These are phyloP conservation scores for Ophiostoma sp. DNA, from an alignment of 2,329 filamentous ascomycete genomes.

Conservation along the genomic window DNA sequence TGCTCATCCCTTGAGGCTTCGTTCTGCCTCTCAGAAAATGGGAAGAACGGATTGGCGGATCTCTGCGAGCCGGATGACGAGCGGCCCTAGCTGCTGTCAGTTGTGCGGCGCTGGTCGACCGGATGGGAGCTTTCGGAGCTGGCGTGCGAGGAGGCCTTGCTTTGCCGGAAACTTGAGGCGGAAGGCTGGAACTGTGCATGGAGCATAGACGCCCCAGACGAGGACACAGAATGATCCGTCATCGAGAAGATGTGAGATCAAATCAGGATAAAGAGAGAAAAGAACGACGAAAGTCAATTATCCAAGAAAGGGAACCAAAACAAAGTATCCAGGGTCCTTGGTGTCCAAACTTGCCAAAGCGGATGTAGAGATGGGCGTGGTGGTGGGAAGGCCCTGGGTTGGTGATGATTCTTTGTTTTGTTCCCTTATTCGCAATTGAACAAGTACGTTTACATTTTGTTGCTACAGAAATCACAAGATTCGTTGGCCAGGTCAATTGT, in stretches of 20 bases:
- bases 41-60: neutral
- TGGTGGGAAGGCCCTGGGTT: neutral
- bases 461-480: neutral
- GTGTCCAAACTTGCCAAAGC: neutral
- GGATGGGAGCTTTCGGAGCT: neutral
- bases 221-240: neutral
- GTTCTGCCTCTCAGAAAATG: neutral
- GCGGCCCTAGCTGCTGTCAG: slow-evolving; percentile 6
- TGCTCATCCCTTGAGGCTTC: neutral
- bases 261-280: no score
- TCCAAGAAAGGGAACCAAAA: neutral
- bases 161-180: neutral
- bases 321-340: neutral
- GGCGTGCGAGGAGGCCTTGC: neutral
- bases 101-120: neutral
- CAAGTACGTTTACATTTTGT: neutral
- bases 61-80: slow-evolving; percentile 4
- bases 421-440: neutral
- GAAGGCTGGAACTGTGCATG: slow-evolving; percentile 4
- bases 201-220: neutral
- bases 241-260: neutral
- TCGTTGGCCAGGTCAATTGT: neutral
- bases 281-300: no score
- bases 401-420: slow-evolving; percentile 13
- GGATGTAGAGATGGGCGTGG: neutral